Base-by-base conservation (phyloP, 179 eudicot species). In the Patellifolia procumbens region DNA sequence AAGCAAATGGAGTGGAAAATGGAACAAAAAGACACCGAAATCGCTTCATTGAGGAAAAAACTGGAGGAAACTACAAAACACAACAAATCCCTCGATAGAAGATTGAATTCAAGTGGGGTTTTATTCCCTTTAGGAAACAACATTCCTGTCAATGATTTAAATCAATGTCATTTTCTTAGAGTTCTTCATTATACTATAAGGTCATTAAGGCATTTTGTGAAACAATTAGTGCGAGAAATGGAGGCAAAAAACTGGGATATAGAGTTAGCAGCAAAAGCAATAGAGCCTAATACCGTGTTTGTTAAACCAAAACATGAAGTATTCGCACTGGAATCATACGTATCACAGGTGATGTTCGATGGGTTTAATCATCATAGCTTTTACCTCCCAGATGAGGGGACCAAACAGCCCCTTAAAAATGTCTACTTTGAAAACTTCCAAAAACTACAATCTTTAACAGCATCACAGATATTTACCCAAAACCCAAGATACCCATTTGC, bases 251-350 rank as follows among this genome's bases (percentile, higher is more conserved):
- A 78, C 29, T 94, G 98, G 98, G 97, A 92, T 43, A 77, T 90
- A 1, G 88, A 86, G 17, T 84, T 90, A 35, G 98, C 94, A 0
- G 91, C 91, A 0, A 86, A 81, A n/a, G 88, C 97, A 0, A 82
- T 92, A 5, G 86, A 85, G 7, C 85, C 85, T 0, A 70, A 66
- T 3, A 62, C 84, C 12, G 10, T 4, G 1, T 94, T 88, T 60
- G 29, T 63, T 2, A 86, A 87, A 32, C 59, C 83, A 6, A 86
- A 74, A 7, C 91, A 92, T 55, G 78, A 55, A 34, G 82, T 88
- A 3, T 94, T 86, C 73, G 94, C 88, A 0, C 86, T 94, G 35
- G 98, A 92, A 53, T 86, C 98, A 0, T 94, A 84, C 74, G 89
- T 90, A 0, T 83, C 87, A 19, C 83, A 84, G 16, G 86, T 91